Evolutionary conservation across 1,139 yeast species (phyloP), one percentile per base, ranked within the genome.

Genomic region (Diutina catenulata): DNA sequence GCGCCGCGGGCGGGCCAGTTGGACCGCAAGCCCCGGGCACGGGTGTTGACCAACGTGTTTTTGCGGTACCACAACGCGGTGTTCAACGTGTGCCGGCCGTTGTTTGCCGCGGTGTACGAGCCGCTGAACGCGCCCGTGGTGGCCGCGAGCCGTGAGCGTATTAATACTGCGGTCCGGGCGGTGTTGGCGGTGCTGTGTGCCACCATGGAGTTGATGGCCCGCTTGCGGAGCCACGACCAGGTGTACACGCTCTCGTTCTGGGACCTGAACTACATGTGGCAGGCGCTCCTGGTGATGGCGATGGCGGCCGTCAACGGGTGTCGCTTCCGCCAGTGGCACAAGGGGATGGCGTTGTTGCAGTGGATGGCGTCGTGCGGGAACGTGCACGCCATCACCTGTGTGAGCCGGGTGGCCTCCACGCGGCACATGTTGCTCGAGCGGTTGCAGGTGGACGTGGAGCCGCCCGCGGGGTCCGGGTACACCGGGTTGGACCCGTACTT

Each of bases 231-330:
- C 31, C 49, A 56, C 40, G 55, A 61, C 8, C 49, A 61, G 44
- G 49, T 70, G 20, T 69, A 70, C 28, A 53, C 60, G 14, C 58
- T 64, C 41, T 77, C 76, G 10, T 70, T 65, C 47, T 70, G 74
- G 70, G 76, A 72, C 48, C 60, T 70, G 27, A 72, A 70, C 46
- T 70, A 69, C 49, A 51, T 71, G 38, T 70, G 62, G 45, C 58
- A 67, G 8, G 64, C 76, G 0, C 45, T 69, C 11, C 47, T 68
- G 28, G 54, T 68, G 15, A 52, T 69, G 24, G 51, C 67, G 23
- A 61, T 70, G 52, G 40, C 43, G 1, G 26, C 41, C n/a, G 36
- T 43, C 4, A 58, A 66, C 1, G 52, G 56, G n/a, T 43, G 54
- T n/a, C 52, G 55, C 13, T 63, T 60, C 56, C 53, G 36, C 47